Percentiles rank a stretch among this genome's conserved stretches.
phyloP scores from a whole-genome alignment of 257 asterid genomes.

The Salvia rosmarinus region DNA sequence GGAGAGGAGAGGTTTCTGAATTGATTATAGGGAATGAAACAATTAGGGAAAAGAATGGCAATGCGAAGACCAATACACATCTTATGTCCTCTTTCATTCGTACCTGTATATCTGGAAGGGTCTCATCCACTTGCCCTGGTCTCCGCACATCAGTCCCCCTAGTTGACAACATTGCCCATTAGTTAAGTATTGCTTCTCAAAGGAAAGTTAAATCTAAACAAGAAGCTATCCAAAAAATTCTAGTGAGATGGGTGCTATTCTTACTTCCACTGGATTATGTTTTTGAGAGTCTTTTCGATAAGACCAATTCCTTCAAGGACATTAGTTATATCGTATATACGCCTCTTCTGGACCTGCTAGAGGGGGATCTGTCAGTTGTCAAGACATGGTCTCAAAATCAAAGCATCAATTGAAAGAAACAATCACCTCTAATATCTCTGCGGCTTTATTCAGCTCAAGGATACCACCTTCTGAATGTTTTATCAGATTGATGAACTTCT shows the following conservation, averaged over 20 bases:
- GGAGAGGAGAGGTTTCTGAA: background rate
- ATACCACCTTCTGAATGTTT: conserved; percentile 88
- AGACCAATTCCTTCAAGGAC: conserved; percentile 93
- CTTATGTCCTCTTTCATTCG: background rate
- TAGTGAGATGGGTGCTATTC: conserved; percentile 23
- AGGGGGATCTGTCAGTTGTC: conserved; percentile 28
- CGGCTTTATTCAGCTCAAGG: conserved; percentile 87
- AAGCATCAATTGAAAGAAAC: conserved; percentile 25
- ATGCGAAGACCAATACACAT: background rate
- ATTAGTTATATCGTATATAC: conserved; percentile 89
- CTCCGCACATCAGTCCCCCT: conserved; percentile 77
- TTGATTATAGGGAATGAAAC: background rate
- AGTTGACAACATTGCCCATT: conserved; percentile 19
- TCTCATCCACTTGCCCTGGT: conserved; percentile 68
- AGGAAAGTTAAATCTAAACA: conserved; percentile 21
- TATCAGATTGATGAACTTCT: conserved; percentile 81
- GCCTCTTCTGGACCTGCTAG: conserved; percentile 87
- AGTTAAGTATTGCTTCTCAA: conserved; percentile 27
- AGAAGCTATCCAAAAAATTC: background rate
- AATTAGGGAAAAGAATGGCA: background rate
- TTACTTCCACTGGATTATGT: conserved; percentile 96
- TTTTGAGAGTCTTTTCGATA: conserved; percentile 81
- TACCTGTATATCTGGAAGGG: conserved; percentile 72
- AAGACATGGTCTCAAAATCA: conserved; percentile 11
- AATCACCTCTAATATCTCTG: conserved; percentile 77